phyloP scores from a whole-genome alignment of 495 filamentous ascomycete species.

The Neurospora sp. region DNA sequence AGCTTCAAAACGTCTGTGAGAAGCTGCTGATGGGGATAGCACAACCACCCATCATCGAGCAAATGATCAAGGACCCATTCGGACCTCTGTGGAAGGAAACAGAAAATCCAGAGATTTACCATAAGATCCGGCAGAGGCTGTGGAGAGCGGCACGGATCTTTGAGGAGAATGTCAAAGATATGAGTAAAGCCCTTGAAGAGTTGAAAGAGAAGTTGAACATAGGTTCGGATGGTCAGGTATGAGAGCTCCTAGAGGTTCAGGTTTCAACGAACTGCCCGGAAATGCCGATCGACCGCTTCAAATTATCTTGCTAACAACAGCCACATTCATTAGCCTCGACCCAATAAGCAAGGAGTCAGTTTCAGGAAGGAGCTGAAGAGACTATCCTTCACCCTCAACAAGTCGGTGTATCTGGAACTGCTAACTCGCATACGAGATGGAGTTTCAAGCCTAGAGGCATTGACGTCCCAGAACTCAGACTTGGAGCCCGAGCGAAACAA shows the following conservation, averaged over 20 bases:
- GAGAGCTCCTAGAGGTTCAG: background rate
- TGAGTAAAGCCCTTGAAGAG: constrained; percentile 12
- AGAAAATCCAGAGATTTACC: constrained; percentile 1
- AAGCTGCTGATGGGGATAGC: constrained; percentile 20
- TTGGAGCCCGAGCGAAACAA: constrained; percentile 15
- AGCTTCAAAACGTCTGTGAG: constrained; percentile 25
- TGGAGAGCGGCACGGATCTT: constrained; percentile 13
- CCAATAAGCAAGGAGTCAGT: background rate
- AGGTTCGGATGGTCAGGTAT: constrained; percentile 8
- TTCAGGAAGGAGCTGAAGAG: constrained; percentile 12
- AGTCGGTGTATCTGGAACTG: constrained; percentile 18
- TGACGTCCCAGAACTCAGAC: constrained; percentile 21
- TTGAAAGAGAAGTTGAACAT: constrained; percentile 12
- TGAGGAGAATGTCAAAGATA: constrained; percentile 10
- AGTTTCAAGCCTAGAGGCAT: constrained; percentile 24
- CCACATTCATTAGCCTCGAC: background rate
- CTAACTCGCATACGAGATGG: constrained; percentile 20
- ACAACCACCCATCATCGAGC: constrained; percentile 10
- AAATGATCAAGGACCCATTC: constrained; percentile 17
- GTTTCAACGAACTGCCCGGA: too few species aligned
- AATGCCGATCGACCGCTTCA: too few species aligned
- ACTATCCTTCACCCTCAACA: constrained; percentile 22
- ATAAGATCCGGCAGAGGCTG: constrained; percentile 8
- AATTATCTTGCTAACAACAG: background rate
- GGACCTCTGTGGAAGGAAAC: constrained; percentile 12